Conservation (phyloP, 2,329 filamentous ascomycete species). For the Kalaharituber pfeilii region DNA sequence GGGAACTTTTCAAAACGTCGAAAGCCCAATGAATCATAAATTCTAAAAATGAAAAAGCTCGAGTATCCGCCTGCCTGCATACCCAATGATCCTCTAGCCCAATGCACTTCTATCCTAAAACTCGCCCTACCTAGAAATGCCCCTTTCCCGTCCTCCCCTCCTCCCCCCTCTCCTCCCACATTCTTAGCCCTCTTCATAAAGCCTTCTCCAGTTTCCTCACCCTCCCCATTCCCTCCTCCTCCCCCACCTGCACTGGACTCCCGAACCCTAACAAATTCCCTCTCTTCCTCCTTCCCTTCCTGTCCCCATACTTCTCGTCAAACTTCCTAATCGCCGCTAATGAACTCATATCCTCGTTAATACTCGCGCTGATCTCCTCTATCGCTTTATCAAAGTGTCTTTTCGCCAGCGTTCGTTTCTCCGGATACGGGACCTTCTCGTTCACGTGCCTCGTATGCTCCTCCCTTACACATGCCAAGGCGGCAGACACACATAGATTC, state of each 20-base stretch:
- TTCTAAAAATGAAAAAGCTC: too few relatives aligned
- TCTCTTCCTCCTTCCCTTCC: constrained; percentile 46
- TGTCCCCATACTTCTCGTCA: constrained; percentile 84
- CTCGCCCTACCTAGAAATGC: too few relatives aligned
- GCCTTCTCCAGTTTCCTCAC: constrained; percentile 15
- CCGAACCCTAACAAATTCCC: constrained; percentile 42
- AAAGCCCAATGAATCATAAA: too few relatives aligned
- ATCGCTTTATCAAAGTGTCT: constrained; percentile 73
- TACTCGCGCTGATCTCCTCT: constrained; percentile 76
- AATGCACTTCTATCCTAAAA: too few relatives aligned
- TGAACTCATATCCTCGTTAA: constrained; percentile 82
- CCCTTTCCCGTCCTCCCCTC: too few relatives aligned
- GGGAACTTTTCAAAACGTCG: too few relatives aligned
- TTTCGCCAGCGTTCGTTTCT: constrained; percentile 45
- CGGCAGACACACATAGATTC: constrained; percentile 63
- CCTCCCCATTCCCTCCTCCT: constrained; percentile 18
- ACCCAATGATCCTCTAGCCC: too few relatives aligned
- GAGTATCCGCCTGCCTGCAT: too few relatives aligned
- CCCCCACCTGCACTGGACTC: constrained; percentile 8
- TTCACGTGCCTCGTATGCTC: constrained; percentile 34
- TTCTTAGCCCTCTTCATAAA: too few relatives aligned
- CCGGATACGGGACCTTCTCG: constrained; percentile 44
- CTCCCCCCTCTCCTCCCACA: too few relatives aligned
- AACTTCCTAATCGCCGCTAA: constrained; percentile 81
- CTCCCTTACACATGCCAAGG: constrained; percentile 61